These are phyloP conservation scores for Kwoniella sp. DNA, from an alignment of 768 basidiomycete species.

Conservation along the genomic window DNA sequence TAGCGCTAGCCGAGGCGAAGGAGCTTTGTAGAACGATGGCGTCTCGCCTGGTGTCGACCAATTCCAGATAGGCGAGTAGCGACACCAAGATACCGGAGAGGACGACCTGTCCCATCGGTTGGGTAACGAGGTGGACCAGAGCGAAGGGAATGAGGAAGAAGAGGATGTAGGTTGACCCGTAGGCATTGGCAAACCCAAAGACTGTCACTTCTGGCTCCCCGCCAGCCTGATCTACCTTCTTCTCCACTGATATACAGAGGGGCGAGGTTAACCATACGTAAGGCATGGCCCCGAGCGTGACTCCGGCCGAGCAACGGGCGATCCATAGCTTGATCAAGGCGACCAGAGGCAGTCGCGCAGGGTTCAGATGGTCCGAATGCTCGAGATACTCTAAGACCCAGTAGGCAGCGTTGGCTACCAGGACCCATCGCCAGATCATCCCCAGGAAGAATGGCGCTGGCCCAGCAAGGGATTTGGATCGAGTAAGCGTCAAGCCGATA, in stretches of 20 bases:
- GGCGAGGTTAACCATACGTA: conserved; percentile 69
- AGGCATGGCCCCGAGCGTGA: conserved; percentile 55
- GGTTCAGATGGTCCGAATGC: conserved; percentile 33
- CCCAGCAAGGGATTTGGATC: conserved; percentile 70
- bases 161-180: conserved; percentile 78
- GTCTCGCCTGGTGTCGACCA: conserved; percentile 76
- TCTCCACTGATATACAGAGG: conserved; percentile 65
- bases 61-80: conserved; percentile 70
- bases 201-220: conserved; percentile 53
- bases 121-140: conserved; percentile 61
- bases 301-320: conserved; percentile 58
- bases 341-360: conserved; percentile 51
- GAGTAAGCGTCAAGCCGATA: conserved; percentile 59
- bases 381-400: conserved; percentile 84
- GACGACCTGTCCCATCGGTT: conserved; percentile 77
- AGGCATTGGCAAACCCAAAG: conserved; percentile 83
- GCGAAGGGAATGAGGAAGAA: conserved; percentile 69
- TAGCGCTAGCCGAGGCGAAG: conserved; percentile 39
- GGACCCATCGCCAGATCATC: conserved; percentile 55
- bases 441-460: conserved; percentile 63
- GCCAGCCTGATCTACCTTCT: conserved; percentile 29
- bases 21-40: conserved; percentile 49
- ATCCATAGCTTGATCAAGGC: conserved; percentile 60
- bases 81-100: conserved; percentile 63
- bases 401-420: conserved; percentile 61